Percentiles rank a stretch among this genome's conserved stretches.
These are phyloP conservation scores for Aegle marmelos DNA, from an alignment of 345 rosid species.

Conservation along the genomic window DNA sequence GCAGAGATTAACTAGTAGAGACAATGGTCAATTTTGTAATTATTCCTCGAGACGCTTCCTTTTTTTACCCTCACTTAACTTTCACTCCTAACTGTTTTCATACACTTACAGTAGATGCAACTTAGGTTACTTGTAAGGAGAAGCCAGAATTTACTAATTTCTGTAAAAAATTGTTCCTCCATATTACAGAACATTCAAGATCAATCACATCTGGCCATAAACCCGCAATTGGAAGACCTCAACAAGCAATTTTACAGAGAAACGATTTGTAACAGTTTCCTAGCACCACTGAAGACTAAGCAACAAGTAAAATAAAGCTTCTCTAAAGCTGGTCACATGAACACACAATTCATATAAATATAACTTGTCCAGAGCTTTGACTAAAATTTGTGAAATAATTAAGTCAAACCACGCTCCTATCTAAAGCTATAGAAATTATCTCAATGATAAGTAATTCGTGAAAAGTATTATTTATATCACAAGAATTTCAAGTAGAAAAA, in stretches of 20 bases:
- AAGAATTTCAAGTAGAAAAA: background rate
- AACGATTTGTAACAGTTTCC: background rate
- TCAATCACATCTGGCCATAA: background rate
- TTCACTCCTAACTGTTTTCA: background rate
- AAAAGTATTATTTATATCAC: background rate
- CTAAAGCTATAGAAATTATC: conserved; percentile 3
- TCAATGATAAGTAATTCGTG: background rate
- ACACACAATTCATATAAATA: background rate
- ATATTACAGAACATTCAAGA: background rate
- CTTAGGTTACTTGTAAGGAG: background rate
- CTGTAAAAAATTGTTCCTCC: background rate
- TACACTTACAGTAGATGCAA: background rate
- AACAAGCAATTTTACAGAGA: background rate
- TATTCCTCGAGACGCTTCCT: background rate
- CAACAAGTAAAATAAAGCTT: background rate
- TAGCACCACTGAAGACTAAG: background rate
- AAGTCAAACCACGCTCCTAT: background rate
- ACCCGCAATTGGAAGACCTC: background rate
- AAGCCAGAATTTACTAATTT: background rate
- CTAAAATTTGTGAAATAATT: background rate
- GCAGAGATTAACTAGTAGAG: background rate
- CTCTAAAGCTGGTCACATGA: background rate
- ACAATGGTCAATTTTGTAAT: background rate
- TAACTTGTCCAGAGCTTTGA: background rate
- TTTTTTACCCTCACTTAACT: background rate